Conservation (phyloP, 225 moss, liverwort and hornwort genomes). For the Straminergon stramineum region DNA sequence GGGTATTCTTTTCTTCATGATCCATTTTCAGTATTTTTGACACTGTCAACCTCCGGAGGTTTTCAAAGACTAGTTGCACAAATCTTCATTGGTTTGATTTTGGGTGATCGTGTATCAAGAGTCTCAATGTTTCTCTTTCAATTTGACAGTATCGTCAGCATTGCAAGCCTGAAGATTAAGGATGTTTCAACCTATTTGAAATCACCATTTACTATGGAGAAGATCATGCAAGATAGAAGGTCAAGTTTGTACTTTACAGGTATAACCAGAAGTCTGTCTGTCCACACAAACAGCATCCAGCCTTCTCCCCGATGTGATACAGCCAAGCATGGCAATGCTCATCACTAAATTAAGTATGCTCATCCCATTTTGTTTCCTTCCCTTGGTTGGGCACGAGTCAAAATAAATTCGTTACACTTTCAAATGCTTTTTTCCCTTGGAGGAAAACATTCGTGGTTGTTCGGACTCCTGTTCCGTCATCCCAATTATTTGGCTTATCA, state of each 20-base stretch:
- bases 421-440: background rate
- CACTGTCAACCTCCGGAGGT: background rate
- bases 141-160: background rate
- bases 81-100: background rate
- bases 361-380: background rate
- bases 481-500: background rate
- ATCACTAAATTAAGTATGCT: background rate
- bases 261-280: conserved; percentile 64
- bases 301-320: background rate
- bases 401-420: background rate
- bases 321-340: conserved; percentile 2
- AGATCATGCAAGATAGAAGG: conserved; percentile 36
- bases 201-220: conserved; percentile 38
- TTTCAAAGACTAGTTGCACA: background rate
- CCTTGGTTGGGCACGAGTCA: background rate
- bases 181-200: conserved; percentile 55
- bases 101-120: background rate
- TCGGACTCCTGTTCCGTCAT: no score
- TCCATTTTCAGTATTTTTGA: background rate
- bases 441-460: background rate
- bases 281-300: conserved; percentile 16
- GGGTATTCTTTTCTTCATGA: background rate
- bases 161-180: conserved; percentile 53
- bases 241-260: conserved; percentile 49
- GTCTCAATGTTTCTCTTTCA: background rate